Conservation (phyloP, 2,329 filamentous ascomycete genomes). For the Exophiala xenobiotica region DNA sequence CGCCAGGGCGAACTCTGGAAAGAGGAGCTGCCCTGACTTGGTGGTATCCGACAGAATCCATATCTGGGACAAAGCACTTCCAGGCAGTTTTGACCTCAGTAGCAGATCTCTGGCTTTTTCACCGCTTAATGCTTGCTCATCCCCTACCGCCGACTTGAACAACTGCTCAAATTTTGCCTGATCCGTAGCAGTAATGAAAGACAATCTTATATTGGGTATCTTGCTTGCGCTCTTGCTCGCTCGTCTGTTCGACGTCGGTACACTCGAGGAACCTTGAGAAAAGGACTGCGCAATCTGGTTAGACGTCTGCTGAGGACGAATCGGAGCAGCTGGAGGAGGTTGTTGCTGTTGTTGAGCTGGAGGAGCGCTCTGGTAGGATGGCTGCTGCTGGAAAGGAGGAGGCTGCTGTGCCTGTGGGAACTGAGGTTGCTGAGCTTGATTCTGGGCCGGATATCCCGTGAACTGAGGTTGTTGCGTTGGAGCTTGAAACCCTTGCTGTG, state of each 20-base stretch:
- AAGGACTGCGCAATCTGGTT: slow-evolving; percentile 66
- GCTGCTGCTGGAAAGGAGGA: slow-evolving; percentile 63
- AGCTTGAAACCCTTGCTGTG: slow-evolving; percentile 48
- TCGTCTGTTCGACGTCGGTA: slow-evolving; percentile 62
- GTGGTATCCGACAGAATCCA: slow-evolving; percentile 96
- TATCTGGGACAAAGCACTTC: slow-evolving; percentile 85
- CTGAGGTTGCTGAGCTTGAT: slow-evolving; percentile 53
- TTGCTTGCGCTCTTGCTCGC: slow-evolving; percentile 59
- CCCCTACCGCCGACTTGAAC: slow-evolving; percentile 91
- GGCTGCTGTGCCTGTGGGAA: slow-evolving; percentile 52
- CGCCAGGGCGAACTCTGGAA: slow-evolving; percentile 93
- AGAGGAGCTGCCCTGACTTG: slow-evolving; percentile 91
- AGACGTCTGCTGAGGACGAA: slow-evolving; percentile 60
- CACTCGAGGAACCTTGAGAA: slow-evolving; percentile 47
- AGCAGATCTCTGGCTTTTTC: slow-evolving; percentile 91
- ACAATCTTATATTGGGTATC: slow-evolving; percentile 90
- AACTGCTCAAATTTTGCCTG: slow-evolving; percentile 96
- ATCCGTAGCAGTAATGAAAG: slow-evolving; percentile 92
- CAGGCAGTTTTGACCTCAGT: slow-evolving; percentile 81
- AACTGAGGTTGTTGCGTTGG: slow-evolving; percentile 60
- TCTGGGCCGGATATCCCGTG: slow-evolving; percentile 54
- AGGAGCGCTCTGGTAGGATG: slow-evolving; percentile 43
- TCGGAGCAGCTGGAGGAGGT: slow-evolving; percentile 47
- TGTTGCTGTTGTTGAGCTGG: slow-evolving; percentile 51
- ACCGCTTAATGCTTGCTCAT: slow-evolving; percentile 78